Percentiles rank a stretch among this genome's conserved stretches.
Evolutionary conservation across 2,329 filamentous ascomycete species (phyloP).

Genomic region (Metarhizium sp.): DNA sequence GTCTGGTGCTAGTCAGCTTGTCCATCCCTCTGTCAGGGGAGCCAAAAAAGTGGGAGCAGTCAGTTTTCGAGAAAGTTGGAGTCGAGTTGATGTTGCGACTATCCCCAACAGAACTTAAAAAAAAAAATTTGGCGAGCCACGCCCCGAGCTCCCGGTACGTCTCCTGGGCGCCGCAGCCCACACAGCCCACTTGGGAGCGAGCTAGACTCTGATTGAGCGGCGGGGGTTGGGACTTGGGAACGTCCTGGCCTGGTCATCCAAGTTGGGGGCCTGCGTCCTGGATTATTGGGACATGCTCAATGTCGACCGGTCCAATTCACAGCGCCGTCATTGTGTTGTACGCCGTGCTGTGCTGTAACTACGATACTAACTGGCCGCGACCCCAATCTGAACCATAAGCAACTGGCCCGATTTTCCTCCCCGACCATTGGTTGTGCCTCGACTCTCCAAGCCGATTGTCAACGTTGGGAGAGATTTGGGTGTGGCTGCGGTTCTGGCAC

Average conservation of each 20-base stretch:
- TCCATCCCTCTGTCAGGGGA: not conserved
- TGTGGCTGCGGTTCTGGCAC: slow-evolving; percentile 1
- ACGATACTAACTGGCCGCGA: no score
- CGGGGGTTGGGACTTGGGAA: not conserved
- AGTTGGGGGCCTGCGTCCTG: not conserved
- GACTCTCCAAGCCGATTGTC: not conserved
- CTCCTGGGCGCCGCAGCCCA: not conserved
- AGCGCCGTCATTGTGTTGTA: no score
- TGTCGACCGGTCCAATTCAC: no score
- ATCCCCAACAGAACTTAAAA: slow-evolving; percentile 36
- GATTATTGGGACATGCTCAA: no score
- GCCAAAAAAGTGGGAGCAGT: not conserved
- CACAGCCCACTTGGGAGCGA: not conserved
- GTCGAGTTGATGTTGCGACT: not conserved
- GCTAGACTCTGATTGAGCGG: not conserved
- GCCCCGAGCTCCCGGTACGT: not conserved
- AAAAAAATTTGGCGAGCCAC: slow-evolving; percentile 13
- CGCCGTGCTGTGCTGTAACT: not conserved
- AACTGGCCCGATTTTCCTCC: not conserved
- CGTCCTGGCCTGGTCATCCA: not conserved
- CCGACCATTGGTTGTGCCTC: not conserved
- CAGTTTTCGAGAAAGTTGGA: not conserved
- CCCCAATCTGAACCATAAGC: not conserved
- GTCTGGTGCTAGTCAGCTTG: no score
- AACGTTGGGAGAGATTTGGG: slow-evolving; percentile 3